Conservation (phyloP, 169 alveolate genomes). For the Plasmodium chabaudi region DNA sequence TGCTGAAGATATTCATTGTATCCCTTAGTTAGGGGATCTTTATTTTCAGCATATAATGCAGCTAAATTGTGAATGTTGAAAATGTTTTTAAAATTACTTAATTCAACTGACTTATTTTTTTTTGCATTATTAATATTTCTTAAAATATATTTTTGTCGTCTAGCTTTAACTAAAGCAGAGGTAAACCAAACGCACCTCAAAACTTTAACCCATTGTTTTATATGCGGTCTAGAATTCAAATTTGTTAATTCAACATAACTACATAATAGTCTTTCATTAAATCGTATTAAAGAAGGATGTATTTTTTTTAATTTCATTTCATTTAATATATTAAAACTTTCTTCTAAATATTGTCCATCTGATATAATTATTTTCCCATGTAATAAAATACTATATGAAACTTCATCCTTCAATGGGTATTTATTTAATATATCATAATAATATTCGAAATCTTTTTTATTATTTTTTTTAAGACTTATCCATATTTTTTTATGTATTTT, state of each 20-base stretch:
- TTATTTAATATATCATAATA: conserved; percentile 10
- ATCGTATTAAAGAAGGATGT: conserved; percentile 46
- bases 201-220: conserved; percentile 49
- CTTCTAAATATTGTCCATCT: conserved; percentile 6
- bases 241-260: conserved; percentile 43
- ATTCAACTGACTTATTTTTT: conserved; percentile 6
- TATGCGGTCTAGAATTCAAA: conserved; percentile 31
- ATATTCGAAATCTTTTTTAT: conserved; percentile 49
- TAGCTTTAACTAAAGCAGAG: conserved; percentile 60
- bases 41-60: conserved; percentile 20
- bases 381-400: conserved; percentile 39
- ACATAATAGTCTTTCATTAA: conserved; percentile 38
- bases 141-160: conserved; percentile 50
- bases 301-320: conserved; percentile 53
- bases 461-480: conserved; percentile 26
- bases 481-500: conserved; percentile 56
- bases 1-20: no score
- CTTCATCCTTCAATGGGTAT: conserved; percentile 67
- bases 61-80: conserved; percentile 57
- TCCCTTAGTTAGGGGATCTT: conserved; percentile 42
- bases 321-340: conserved; percentile 24
- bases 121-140: conserved; percentile 21
- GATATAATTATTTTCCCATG: conserved; percentile 60
- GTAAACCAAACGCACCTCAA: conserved; percentile 66
- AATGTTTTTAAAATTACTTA: conserved; percentile 30